Evolutionary conservation across 2,329 filamentous ascomycete species (phyloP), one percentile per base, ranked within the genome.

Genomic region (Trichophyton benhamiae): DNA sequence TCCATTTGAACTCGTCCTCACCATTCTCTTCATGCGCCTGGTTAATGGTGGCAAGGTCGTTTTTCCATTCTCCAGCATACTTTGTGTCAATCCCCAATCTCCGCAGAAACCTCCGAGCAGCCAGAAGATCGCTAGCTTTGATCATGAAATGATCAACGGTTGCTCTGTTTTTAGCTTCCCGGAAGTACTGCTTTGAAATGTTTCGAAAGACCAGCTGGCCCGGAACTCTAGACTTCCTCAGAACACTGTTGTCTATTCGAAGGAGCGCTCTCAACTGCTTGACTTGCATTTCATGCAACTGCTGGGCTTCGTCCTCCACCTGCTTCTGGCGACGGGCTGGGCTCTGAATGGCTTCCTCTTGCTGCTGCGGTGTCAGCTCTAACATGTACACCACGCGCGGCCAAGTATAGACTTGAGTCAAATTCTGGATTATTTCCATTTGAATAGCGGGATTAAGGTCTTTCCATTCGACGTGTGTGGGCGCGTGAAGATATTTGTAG

Each of bases 371-470:
- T 0, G 61, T 67, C 11, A 76, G 61, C 2, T 66, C 66, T 52
- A 75, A 66, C 61, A 67, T 62, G 8, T 61, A 57, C 42, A 65
- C 67, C 22, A 68, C 65, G 1, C 59, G 63, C 15, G 59, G 27
- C 67, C 68, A 72, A 5, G 41, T 63, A 42, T 67, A 62, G 2
- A 52, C 27, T 13, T 67, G 61, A 25, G 70, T 58, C 30, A 75
- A 65, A 57, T 74, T 75, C 9, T 68, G 63, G 17, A 70, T 61
- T 13, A 76, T 75, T 58, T 76, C 74, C 2, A 70, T 66, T 60
- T 72, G 71, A 20, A 76, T 65, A 3, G 64, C 66, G 15, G 63
- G 64, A 15, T 67, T 65, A 4, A 76, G 63, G 42, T 75, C 71
- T 20, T 53, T 60, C 74, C 74, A 76, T 58, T 66, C 44, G 8